These are phyloP conservation scores for Lactuca saligna DNA, from an alignment of 129 eudicot genomes.

Conservation along the genomic window DNA sequence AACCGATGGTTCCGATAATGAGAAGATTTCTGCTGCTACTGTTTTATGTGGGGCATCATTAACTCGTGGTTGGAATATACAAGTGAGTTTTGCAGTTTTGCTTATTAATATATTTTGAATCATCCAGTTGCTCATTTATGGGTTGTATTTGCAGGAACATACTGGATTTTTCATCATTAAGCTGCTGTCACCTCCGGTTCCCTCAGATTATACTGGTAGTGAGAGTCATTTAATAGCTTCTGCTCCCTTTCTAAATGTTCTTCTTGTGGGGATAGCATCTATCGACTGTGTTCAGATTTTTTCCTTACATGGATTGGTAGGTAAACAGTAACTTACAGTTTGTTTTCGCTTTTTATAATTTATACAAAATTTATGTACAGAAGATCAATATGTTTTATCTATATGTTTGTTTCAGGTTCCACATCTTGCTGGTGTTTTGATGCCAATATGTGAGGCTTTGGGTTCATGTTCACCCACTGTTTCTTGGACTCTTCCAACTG, in stretches of 20 bases:
- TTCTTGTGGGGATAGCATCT: constrained; percentile 78
- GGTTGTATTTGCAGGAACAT: constrained; percentile 50
- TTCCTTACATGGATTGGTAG: constrained; percentile 91
- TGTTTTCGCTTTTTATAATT: background rate
- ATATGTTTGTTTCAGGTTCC: constrained; percentile 49
- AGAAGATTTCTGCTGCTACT: constrained; percentile 88
- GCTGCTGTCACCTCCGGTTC: constrained; percentile 47
- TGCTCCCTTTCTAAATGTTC: constrained; percentile 79
- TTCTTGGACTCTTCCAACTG: constrained; percentile 62
- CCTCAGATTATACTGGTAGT: constrained; percentile 62
- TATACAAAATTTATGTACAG: background rate
- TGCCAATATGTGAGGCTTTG: constrained; percentile 45
- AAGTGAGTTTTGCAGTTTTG: constrained; percentile 42
- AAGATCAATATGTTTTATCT: background rate
- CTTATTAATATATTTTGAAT: background rate
- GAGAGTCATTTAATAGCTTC: constrained; percentile 75
- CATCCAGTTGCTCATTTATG: constrained; percentile 6
- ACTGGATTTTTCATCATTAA: constrained; percentile 36
- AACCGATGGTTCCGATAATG: constrained; percentile 63
- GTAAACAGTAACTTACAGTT: constrained; percentile 40
- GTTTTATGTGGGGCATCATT: constrained; percentile 88
- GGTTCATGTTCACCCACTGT: constrained; percentile 39
- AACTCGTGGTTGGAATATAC: constrained; percentile 96
- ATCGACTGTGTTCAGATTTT: constrained; percentile 82
- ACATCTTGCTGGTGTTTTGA: constrained; percentile 45